Evolutionary conservation across 306 rosid genomes (phyloP), one percentile per base, ranked within the genome.

Genomic region (Vigna reflexopilosa): DNA sequence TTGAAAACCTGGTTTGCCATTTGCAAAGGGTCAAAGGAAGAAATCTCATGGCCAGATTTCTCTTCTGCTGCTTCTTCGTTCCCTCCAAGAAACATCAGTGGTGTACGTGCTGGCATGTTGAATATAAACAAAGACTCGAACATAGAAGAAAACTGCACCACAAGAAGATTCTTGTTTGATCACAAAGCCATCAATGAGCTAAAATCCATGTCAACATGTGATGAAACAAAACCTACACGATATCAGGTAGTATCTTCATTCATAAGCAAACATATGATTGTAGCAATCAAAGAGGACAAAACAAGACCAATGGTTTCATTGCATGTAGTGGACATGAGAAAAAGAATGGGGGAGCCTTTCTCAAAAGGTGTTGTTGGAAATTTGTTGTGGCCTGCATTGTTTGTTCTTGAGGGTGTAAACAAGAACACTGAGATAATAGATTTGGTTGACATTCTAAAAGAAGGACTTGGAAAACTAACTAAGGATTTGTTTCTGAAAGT

Each of bases 291-390:
- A 36, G 10, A 48, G 49, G 77, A 80, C 6, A 7, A 4, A 8
- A 58, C 11, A 0, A 86, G 61, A 19, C 63, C 66, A 12, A 48
- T 86, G 3, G 80, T 86, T 1, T 51, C 61, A 1, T 65, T 80
- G 0, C 89, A 90, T 36, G 87, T 88, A 19, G 88, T 90, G 34
- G 88, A 87, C 79, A 74, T 86, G 77, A 86, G 94, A 24, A 79
- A 82, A 49, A 67, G 91, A 50, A 77, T 85, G 61, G 87, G 82
- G 15, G 80, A 84, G 10, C 52, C 72, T 7, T 71, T 84, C 51
- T 54, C 80, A 17, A 63, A 74, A 67, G 14, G 68, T 84, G 17
- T 3, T 20, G 22, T 20, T 20, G 22, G 22, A 20, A 20, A 20
- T 20, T 20, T 20, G 22, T 20, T 84, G 32, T 84, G 85, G 85